These are phyloP conservation scores for Mycena epipterygia DNA, from an alignment of 768 basidiomycete species.

Conservation along the genomic window DNA sequence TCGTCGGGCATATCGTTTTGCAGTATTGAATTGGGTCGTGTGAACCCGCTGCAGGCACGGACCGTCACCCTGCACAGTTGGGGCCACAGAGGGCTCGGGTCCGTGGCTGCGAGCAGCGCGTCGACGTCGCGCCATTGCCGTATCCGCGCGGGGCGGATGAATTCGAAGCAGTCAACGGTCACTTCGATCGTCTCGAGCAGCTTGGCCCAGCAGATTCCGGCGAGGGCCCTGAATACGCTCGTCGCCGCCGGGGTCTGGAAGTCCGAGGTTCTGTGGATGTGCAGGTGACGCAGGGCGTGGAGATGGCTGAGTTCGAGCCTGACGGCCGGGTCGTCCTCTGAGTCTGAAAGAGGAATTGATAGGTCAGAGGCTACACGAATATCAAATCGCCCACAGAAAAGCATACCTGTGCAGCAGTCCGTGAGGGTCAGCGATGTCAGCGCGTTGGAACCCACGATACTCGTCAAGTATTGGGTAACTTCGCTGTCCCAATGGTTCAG, in stretches of 20 bases:
- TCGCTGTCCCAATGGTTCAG: not conserved
- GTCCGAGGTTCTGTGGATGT: not conserved
- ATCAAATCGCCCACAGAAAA: too few relatives aligned
- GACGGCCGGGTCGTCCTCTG: too few relatives aligned
- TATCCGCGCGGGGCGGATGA: too few relatives aligned
- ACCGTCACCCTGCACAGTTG: not conserved
- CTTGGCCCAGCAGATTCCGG: not conserved
- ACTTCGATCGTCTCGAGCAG: slow-evolving; percentile 2
- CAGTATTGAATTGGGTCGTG: too few relatives aligned
- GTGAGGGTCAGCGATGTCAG: slow-evolving; percentile 8
- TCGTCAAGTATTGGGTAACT: not conserved
- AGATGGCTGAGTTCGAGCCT: not conserved
- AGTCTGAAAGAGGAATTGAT: too few relatives aligned
- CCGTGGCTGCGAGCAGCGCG: too few relatives aligned
- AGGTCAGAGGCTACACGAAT: too few relatives aligned
- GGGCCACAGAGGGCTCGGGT: not conserved
- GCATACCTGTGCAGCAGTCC: not conserved
- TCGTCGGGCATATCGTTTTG: too few relatives aligned
- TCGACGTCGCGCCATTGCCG: too few relatives aligned
- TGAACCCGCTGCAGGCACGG: too few relatives aligned
- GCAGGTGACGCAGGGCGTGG: not conserved
- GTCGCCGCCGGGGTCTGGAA: not conserved
- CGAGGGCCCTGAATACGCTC: not conserved
- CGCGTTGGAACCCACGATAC: not conserved
- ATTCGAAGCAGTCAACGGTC: too few relatives aligned